Base-by-base conservation (phyloP, 768 basidiomycete genomes). In the Amanita rubescens region DNA sequence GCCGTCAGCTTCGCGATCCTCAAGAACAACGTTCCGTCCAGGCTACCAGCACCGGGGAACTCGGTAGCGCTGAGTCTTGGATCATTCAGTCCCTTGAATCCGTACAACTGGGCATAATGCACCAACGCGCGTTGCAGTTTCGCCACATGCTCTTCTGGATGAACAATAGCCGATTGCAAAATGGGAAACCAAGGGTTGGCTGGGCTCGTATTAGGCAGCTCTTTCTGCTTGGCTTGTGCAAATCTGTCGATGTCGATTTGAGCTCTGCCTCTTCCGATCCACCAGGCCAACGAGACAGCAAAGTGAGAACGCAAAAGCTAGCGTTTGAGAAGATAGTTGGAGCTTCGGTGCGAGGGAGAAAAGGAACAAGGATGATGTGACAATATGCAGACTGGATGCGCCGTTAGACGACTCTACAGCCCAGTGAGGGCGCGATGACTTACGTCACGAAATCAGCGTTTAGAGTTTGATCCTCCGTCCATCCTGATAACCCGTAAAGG, bases 21-120 rank as follows among this genome's bases (percentile, higher is more conserved):
- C 42, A 82, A 60, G 61, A 85, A 85, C 32, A 85, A 55, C 17
- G 74, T 76, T 5, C 84, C 84, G 53, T 86, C 85, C 15, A 75
- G 59, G 25, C 64, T 48, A 37, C 75, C 76, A 4, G 72, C 72
- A 14, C 76, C 83, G 20, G 71, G 65, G 17, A 78, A 62, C 20
- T 74, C 62, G 9, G 71, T 71, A 0, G 45, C 45, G 45, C 46
- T 33, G 17, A 48, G 46, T 30, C 30, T 10, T 15, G 14, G 46
- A 11, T 48, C 27, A 14, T 48, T 48, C 9, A 30, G 46, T 4
- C 46, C 56, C 12, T 74, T 69, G 34, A 61, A 59, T 10, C 80
- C 81, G 50, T 78, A 83, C 52, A 74, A 44, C 11, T 62, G 53
- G 2, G 70, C 72, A 51, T 74, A 79, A 63, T 81, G 78, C 14